A percentile compares a stretch with the other conserved stretches of the same genome.
These are phyloP conservation scores for Endocalyx cinctus DNA, from an alignment of 2,329 filamentous ascomycete species.

Conservation along the genomic window DNA sequence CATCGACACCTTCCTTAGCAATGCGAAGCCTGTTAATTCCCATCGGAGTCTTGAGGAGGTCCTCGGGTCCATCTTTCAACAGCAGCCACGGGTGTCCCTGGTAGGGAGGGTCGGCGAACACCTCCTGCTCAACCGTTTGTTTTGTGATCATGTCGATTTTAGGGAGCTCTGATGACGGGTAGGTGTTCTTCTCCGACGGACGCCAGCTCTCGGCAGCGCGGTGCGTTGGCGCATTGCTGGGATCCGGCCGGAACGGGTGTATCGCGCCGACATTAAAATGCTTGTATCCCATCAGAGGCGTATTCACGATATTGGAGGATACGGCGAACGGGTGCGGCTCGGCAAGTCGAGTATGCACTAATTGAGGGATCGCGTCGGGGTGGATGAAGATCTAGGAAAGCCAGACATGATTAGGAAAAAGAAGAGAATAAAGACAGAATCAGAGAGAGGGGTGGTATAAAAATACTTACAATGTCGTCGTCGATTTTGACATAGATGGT, in stretches of 20 bases:
- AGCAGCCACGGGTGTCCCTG: conserved; percentile 50
- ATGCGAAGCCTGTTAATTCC: conserved; percentile 35
- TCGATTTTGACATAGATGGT: conserved; percentile 42
- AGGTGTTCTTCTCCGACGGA: conserved; percentile 24
- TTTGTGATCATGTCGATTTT: conserved; percentile 5
- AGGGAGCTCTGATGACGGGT: conserved; percentile 13
- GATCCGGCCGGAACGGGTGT: conserved; percentile 49
- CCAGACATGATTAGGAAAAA: too few relatives aligned
- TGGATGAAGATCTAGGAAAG: conserved; percentile 25
- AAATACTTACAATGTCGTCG: conserved; percentile 37
- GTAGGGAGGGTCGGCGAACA: conserved; percentile 28
- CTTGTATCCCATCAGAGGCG: conserved; percentile 47
- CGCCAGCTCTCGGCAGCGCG: conserved; percentile 32
- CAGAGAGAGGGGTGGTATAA: too few relatives aligned
- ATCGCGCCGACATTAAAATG: conserved; percentile 50
- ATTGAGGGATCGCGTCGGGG: conserved; percentile 41
- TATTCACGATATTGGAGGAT: too few relatives aligned
- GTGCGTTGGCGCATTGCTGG: conserved; percentile 19
- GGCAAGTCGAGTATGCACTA: conserved; percentile 47
- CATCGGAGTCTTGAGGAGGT: conserved; percentile 41
- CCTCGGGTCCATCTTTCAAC: conserved; percentile 23
- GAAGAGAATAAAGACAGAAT: too few relatives aligned
- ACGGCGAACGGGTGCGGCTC: conserved; percentile 47
- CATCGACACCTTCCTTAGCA: conserved; percentile 11
- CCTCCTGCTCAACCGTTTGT: conserved; percentile 19